phyloP scores from a whole-genome alignment of 345 rosid species.

The Eucalyptus paniculata region DNA sequence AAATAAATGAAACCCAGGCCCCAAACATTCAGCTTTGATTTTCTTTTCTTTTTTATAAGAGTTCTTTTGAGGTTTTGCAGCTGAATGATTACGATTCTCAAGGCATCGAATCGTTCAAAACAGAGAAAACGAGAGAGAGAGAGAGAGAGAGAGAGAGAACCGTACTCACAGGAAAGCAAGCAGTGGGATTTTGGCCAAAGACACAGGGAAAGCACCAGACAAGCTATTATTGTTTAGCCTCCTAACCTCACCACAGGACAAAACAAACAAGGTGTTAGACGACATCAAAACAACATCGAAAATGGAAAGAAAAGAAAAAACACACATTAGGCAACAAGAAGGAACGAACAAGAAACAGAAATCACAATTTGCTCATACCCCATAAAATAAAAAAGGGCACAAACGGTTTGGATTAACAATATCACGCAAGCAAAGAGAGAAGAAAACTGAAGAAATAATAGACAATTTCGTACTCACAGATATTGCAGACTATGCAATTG shows the following conservation, averaged over 20 bases:
- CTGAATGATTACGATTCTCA: not conserved
- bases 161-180: slow-evolving; percentile 86
- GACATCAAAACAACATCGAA: not conserved
- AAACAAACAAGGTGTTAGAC: not conserved
- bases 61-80: not conserved
- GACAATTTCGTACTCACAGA: slow-evolving; percentile 39
- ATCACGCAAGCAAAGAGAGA: not conserved
- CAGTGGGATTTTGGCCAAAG: slow-evolving; percentile 55
- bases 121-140: not conserved
- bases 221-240: slow-evolving; percentile 93
- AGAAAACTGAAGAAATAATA: not conserved
- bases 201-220: slow-evolving; percentile 68
- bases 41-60: not conserved
- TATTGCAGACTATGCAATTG: slow-evolving; percentile 50
- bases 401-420: not conserved
- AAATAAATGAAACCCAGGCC: not conserved
- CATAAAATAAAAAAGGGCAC: not conserved
- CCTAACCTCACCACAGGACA: slow-evolving; percentile 29
- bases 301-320: not conserved
- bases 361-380: not conserved
- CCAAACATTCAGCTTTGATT: not conserved
- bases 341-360: not conserved
- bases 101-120: not conserved
- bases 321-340: not conserved
- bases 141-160: not conserved